phyloP scores from a whole-genome alignment of 163 green algal species.

The Scenedesmus sp. region DNA sequence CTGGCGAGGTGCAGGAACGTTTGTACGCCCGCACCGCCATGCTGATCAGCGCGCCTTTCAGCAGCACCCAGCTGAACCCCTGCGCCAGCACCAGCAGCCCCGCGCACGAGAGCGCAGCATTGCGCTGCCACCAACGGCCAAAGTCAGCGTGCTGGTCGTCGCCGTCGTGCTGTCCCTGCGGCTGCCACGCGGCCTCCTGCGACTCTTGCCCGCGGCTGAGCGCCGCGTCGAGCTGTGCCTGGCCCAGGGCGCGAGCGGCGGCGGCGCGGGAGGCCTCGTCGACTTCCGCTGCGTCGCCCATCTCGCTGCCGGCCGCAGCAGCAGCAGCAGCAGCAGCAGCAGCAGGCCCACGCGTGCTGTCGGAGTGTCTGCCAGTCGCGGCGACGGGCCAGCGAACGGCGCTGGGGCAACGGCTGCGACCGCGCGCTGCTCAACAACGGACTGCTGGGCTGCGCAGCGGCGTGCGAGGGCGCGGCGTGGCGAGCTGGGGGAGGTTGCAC shows the following conservation, averaged over 20 bases:
- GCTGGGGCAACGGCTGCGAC: too few species aligned
- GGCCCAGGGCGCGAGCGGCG: neutral
- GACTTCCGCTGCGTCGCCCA: neutral
- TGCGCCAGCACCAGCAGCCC: too few species aligned
- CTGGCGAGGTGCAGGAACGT: slow-evolving; percentile 26
- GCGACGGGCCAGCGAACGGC: too few species aligned
- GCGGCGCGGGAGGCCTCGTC: neutral
- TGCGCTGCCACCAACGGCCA: too few species aligned
- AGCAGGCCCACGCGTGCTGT: neutral
- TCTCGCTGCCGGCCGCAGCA: neutral
- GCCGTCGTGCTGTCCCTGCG: slow-evolving; percentile 11
- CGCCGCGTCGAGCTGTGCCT: neutral
- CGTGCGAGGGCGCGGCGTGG: too few species aligned
- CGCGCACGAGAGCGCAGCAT: too few species aligned
- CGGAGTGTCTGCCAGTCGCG: too few species aligned
- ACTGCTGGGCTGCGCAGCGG: too few species aligned
- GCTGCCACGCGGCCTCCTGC: neutral
- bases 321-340: neutral
- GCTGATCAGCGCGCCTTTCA: too few species aligned
- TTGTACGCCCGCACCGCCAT: slow-evolving; percentile 24
- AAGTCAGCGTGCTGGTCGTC: slow-evolving; percentile 8
- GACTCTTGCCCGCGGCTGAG: neutral
- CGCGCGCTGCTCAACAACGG: too few species aligned
- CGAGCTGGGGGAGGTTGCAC: too few species aligned
- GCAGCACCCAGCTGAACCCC: neutral